Evolutionary conservation across 495 filamentous ascomycete genomes (phyloP).

Genomic region (Aspergillus coremiiformis): DNA sequence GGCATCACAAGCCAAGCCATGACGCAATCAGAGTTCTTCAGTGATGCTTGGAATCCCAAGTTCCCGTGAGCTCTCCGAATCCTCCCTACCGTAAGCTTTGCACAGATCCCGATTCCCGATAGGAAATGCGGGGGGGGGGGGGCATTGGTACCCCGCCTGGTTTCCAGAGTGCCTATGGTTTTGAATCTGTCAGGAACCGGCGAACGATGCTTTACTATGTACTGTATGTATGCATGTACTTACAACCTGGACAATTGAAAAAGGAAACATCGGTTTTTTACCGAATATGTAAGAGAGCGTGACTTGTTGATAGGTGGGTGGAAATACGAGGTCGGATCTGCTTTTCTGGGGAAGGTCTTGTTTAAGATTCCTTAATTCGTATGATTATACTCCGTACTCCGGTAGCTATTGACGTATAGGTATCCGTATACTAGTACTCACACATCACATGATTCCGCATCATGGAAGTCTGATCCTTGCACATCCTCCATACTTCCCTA

Average conservation of each 20-base stretch:
- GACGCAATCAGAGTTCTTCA: not conserved
- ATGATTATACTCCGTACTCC: too few species aligned
- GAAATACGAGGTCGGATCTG: not conserved
- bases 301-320: not conserved
- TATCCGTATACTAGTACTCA: too few species aligned
- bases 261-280: too few species aligned
- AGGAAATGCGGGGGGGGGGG: too few species aligned
- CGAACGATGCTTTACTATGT: not conserved
- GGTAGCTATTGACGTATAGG: not conserved
- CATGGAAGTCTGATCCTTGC: too few species aligned
- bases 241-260: too few species aligned
- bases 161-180: not conserved
- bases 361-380: not conserved
- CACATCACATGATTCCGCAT: too few species aligned
- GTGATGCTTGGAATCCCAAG: too few species aligned
- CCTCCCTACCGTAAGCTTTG: not conserved
- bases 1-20: constrained; percentile 13
- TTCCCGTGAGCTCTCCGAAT: not conserved
- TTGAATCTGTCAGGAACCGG: not conserved
- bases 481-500: too few species aligned
- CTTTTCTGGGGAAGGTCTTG: not conserved
- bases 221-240: too few species aligned
- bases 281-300: too few species aligned
- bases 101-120: not conserved
- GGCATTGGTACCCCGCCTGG: too few species aligned